Conservation (phyloP, 148 eudicot species). For the Polygonum maritimum region DNA sequence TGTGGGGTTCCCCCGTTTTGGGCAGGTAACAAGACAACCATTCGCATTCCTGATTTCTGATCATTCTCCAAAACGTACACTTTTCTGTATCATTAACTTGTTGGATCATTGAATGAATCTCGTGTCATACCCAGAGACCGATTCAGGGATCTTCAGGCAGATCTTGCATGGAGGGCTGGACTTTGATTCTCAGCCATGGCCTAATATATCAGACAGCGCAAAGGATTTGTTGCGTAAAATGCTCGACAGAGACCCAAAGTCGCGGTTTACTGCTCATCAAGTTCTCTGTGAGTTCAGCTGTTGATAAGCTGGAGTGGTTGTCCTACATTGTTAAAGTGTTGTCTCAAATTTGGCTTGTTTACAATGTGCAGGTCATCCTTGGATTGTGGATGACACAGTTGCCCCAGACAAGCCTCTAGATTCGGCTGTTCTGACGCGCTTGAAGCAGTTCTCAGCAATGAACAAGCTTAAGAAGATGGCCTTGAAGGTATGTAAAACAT, state of each 20-base stretch:
- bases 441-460: slow-evolving; percentile 21
- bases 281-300: slow-evolving; percentile 32
- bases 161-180: slow-evolving; percentile 39
- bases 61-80: not conserved
- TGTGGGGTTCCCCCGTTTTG: slow-evolving; percentile 52
- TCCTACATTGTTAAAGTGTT: not conserved
- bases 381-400: slow-evolving; percentile 19
- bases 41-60: not conserved
- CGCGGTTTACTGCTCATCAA: slow-evolving; percentile 38
- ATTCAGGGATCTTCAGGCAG: slow-evolving; percentile 43
- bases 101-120: not conserved
- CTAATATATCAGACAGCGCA: slow-evolving; percentile 38
- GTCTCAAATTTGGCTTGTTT: not conserved
- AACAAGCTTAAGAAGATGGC: slow-evolving; percentile 21
- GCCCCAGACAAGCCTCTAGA: slow-evolving; percentile 20
- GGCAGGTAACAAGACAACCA: slow-evolving; percentile 24
- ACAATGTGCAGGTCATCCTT: slow-evolving; percentile 12
- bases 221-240: slow-evolving; percentile 41
- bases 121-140: slow-evolving; percentile 22
- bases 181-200: slow-evolving; percentile 46
- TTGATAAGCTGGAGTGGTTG: not conserved
- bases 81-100: not conserved
- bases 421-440: slow-evolving; percentile 19
- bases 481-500: slow-evolving; percentile 9
- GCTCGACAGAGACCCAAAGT: slow-evolving; percentile 38